Percentiles rank a stretch among this genome's conserved stretches.
Evolutionary conservation across 495 filamentous ascomycete genomes (phyloP).

Genomic region (Neurospora sp.): DNA sequence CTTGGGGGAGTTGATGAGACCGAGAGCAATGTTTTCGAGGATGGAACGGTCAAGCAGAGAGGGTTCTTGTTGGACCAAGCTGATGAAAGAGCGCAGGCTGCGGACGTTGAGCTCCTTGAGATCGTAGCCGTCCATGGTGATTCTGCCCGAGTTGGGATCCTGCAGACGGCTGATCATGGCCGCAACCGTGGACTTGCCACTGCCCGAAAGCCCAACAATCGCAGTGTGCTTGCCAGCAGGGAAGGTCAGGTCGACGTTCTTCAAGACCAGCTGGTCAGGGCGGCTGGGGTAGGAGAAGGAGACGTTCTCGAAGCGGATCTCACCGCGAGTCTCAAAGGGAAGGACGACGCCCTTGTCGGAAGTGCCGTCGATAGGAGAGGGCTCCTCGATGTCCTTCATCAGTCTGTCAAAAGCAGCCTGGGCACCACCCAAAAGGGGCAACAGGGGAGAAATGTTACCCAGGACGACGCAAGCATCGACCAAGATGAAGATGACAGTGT

Average conservation of each 20-base stretch:
- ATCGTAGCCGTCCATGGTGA: conserved; percentile 72
- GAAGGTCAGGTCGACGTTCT: conserved; percentile 64
- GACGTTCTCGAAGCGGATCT: conserved; percentile 64
- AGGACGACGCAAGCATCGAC: conserved; percentile 45
- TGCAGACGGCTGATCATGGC: conserved; percentile 85
- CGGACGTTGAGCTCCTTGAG: conserved; percentile 67
- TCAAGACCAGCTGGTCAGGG: conserved; percentile 72
- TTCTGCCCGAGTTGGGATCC: conserved; percentile 62
- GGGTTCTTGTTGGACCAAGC: conserved; percentile 71
- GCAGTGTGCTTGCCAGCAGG: conserved; percentile 80
- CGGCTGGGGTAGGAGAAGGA: conserved; percentile 89
- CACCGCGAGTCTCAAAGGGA: conserved; percentile 57
- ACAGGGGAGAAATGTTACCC: conserved; percentile 73
- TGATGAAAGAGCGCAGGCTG: conserved; percentile 79
- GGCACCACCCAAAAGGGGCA: conserved; percentile 59
- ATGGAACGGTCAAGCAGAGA: conserved; percentile 74
- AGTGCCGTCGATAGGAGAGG: conserved; percentile 67
- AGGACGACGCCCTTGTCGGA: conserved; percentile 53
- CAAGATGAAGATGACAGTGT: conserved; percentile 21
- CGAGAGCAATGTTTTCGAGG: conserved; percentile 69
- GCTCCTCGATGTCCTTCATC: conserved; percentile 74
- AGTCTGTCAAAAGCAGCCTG: conserved; percentile 80
- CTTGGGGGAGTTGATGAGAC: conserved; percentile 72
- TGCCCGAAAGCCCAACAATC: conserved; percentile 40
- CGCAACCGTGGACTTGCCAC: conserved; percentile 85